A percentile compares a stretch with the other conserved stretches of the same genome.
Evolutionary conservation across 495 filamentous ascomycete species (phyloP).

Genomic region (Aspergillus taichungensis): DNA sequence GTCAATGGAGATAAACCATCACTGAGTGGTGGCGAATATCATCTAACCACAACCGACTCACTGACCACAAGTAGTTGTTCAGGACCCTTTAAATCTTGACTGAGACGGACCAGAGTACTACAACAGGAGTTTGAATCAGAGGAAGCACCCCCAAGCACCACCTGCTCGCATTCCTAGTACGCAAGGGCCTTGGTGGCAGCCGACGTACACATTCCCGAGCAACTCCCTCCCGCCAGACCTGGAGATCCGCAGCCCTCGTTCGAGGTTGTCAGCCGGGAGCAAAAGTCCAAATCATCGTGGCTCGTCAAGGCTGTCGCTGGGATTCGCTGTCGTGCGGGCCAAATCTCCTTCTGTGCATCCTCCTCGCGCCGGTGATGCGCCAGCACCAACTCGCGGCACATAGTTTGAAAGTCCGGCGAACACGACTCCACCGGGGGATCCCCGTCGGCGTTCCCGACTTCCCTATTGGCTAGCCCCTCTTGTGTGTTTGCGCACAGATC

Average conservation of each 20-base stretch:
- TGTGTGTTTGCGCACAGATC: slow-evolving; percentile 33
- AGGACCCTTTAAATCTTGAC: too few relatives aligned
- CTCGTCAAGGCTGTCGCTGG: slow-evolving; percentile 20
- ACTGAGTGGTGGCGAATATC: too few relatives aligned
- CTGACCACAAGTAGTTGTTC: too few relatives aligned
- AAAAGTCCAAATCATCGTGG: slow-evolving; percentile 33
- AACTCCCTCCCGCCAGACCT: slow-evolving; percentile 24
- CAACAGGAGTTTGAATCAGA: too few relatives aligned
- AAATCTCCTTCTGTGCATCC: slow-evolving; percentile 30
- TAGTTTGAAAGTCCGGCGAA: slow-evolving; percentile 37
- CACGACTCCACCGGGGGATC: slow-evolving; percentile 38
- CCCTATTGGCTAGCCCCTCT: slow-evolving; percentile 34
- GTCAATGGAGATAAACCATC: too few relatives aligned
- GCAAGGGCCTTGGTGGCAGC: slow-evolving; percentile 12
- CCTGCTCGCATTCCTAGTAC: slow-evolving; percentile 3
- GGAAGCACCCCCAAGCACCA: too few relatives aligned
- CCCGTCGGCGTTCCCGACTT: slow-evolving; percentile 38
- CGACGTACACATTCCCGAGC: slow-evolving; percentile 8
- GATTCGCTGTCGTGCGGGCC: slow-evolving; percentile 38
- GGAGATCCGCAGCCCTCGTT: too few relatives aligned
- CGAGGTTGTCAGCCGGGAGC: slow-evolving; percentile 16
- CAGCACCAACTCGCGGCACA: slow-evolving; percentile 30
- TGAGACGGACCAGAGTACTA: too few relatives aligned
- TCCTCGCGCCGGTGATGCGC: slow-evolving; percentile 34
- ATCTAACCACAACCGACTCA: too few relatives aligned